These are phyloP conservation scores for Candida tropicalis DNA, from an alignment of 1,139 yeast genomes.

Conservation along the genomic window DNA sequence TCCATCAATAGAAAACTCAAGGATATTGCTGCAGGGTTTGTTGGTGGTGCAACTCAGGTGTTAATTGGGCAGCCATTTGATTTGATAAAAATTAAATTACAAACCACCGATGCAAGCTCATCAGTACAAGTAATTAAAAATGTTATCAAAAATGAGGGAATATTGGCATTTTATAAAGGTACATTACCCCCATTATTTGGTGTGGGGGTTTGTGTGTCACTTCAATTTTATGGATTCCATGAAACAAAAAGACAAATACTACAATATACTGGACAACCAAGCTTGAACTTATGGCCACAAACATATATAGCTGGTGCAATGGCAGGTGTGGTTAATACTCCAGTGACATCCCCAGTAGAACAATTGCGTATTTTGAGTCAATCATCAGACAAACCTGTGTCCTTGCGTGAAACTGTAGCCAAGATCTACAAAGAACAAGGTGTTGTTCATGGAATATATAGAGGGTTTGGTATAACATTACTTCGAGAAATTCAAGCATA, in stretches of 20 bases:
- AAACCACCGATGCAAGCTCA: constrained; percentile 45
- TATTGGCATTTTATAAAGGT: constrained; percentile 60
- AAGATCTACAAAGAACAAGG: constrained; percentile 54
- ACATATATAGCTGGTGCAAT: constrained; percentile 73
- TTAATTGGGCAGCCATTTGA: constrained; percentile 78
- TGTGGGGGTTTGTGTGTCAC: constrained; percentile 74
- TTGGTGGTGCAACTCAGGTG: constrained; percentile 68
- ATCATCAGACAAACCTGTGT: constrained; percentile 46
- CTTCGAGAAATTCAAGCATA: constrained; percentile 76
- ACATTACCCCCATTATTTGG: constrained; percentile 52
- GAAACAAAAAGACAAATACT: constrained; percentile 69
- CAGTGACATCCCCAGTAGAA: constrained; percentile 75
- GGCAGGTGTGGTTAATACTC: constrained; percentile 78
- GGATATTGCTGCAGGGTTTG: constrained; percentile 57
- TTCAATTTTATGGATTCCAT: constrained; percentile 77
- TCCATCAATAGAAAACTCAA: constrained; percentile 59
- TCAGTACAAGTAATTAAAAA: constrained; percentile 54
- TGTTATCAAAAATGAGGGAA: constrained; percentile 62
- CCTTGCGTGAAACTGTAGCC: constrained; percentile 39
- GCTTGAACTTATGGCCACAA: constrained; percentile 58
- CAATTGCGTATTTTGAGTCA: constrained; percentile 74
- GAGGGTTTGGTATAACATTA: constrained; percentile 64
- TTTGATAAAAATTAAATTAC: constrained; percentile 65
- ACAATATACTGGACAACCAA: constrained; percentile 25
- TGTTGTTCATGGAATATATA: constrained; percentile 49